These are phyloP conservation scores for Ocimum tenuiflorum DNA, from an alignment of 257 asterid species.

Conservation along the genomic window DNA sequence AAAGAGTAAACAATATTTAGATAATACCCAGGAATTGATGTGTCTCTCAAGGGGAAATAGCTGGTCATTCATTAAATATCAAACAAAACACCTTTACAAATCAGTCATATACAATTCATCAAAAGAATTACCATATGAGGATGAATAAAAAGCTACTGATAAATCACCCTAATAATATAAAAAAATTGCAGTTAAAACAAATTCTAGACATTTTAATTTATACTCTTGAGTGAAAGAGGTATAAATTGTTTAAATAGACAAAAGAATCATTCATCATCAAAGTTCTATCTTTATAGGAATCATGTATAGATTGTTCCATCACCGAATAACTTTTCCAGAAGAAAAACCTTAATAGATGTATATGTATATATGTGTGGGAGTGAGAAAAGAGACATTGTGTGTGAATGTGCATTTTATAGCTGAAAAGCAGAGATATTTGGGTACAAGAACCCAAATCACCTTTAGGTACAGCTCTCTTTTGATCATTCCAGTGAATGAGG, in stretches of 20 bases:
- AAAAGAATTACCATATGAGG: not conserved
- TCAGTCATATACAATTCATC: not conserved
- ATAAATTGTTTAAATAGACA: not conserved
- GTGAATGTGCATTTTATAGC: not conserved
- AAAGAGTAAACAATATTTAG: not conserved
- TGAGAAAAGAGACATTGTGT: not conserved
- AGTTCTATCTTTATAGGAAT: not conserved
- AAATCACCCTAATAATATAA: not conserved
- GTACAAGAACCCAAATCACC: slow-evolving; percentile 35
- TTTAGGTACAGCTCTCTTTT: slow-evolving; percentile 78
- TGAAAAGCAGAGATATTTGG: not conserved
- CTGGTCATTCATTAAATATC: not conserved
- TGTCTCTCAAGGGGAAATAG: not conserved
- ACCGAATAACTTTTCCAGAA: no score
- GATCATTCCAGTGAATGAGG: slow-evolving; percentile 72
- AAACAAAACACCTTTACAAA: not conserved
- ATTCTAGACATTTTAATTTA: not conserved
- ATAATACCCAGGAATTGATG: not conserved
- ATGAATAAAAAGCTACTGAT: not conserved
- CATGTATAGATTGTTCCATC: not conserved
- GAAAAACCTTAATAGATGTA: not conserved
- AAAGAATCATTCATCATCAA: not conserved
- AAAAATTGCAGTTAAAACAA: not conserved
- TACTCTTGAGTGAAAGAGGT: not conserved
- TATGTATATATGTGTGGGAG: not conserved